A percentile compares a stretch with the other conserved stretches of the same genome.
phyloP scores from a whole-genome alignment of 768 basidiomycete genomes.

The Tricholoma matsutake region DNA sequence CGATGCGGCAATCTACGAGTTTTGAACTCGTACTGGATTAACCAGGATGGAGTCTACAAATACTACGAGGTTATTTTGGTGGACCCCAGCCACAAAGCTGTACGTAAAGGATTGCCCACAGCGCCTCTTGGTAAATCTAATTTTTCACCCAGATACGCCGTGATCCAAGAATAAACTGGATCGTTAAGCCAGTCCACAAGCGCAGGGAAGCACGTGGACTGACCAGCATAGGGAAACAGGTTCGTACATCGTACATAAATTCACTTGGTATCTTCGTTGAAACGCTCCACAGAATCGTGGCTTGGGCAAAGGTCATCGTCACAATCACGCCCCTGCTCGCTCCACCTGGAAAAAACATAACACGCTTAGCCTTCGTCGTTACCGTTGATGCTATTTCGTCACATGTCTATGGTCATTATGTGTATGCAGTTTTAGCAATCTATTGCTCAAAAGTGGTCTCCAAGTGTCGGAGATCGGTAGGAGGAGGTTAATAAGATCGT shows the following conservation, averaged over 20 bases:
- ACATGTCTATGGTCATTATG: constrained; percentile 23
- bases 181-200: constrained; percentile 97
- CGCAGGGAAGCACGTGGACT: constrained; percentile 97
- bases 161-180: constrained; percentile 99
- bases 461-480: background rate
- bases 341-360: constrained; percentile 99
- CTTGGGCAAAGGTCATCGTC: constrained; percentile 89
- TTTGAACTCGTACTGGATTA: constrained; percentile 98
- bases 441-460: constrained; percentile 15
- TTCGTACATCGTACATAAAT: constrained; percentile 29
- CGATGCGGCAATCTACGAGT: constrained; percentile 97
- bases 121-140: constrained; percentile 11
- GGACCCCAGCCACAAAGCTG: constrained; percentile 92
- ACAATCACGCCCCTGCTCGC: constrained; percentile 90
- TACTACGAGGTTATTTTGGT: constrained; percentile 99
- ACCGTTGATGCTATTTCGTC: constrained; percentile 57
- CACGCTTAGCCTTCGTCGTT: constrained; percentile 88
- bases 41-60: constrained; percentile 98
- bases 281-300: constrained; percentile 75
- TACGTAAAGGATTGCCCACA: constrained; percentile 36
- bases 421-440: constrained; percentile 19
- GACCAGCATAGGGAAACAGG: constrained; percentile 94
- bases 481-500: background rate
- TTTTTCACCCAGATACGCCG: constrained; percentile 68
- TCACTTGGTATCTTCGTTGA: constrained; percentile 6